phyloP scores from a whole-genome alignment of 108 stramenopile genomes.

The Schizochytrium sp. region DNA sequence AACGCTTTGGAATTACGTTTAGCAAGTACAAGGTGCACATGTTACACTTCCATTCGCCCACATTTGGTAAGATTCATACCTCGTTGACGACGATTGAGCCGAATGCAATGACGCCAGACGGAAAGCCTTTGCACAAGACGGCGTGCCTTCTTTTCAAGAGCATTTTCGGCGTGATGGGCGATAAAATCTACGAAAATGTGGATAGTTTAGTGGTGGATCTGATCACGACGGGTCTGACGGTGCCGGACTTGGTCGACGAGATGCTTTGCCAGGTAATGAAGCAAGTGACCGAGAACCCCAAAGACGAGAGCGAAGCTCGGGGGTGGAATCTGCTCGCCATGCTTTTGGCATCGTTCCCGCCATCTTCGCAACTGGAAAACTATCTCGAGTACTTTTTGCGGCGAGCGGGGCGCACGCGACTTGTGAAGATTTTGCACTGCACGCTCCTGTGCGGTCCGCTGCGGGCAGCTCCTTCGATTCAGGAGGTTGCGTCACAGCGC shows the following conservation, averaged over 20 bases:
- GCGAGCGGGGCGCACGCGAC: neutral
- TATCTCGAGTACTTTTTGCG: constrained; percentile 33
- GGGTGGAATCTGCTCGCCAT: constrained; percentile 48
- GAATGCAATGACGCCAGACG: neutral
- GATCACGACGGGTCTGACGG: neutral
- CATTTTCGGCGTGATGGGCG: constrained; percentile 5
- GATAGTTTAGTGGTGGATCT: neutral
- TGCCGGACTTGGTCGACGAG: constrained; percentile 32
- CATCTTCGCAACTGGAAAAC: constrained; percentile 41
- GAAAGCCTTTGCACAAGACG: neutral
- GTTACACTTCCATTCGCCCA: neutral
- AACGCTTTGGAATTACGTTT: neutral
- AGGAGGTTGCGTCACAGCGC: neutral
- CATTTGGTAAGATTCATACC: neutral
- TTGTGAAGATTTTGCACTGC: neutral
- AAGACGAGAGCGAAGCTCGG: constrained; percentile 21
- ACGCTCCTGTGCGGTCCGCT: neutral
- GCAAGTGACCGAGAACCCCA: constrained; percentile 48
- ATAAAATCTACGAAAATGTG: neutral
- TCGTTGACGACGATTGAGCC: constrained; percentile 10
- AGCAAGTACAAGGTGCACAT: constrained; percentile 10
- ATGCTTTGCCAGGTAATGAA: constrained; percentile 49
- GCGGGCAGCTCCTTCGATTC: neutral
- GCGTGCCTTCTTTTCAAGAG: neutral
- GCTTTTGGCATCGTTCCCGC: constrained; percentile 38